These are phyloP conservation scores for Apophysomyces variabilis DNA, from an alignment of 371 early-diverging fungal genomes.

Conservation along the genomic window DNA sequence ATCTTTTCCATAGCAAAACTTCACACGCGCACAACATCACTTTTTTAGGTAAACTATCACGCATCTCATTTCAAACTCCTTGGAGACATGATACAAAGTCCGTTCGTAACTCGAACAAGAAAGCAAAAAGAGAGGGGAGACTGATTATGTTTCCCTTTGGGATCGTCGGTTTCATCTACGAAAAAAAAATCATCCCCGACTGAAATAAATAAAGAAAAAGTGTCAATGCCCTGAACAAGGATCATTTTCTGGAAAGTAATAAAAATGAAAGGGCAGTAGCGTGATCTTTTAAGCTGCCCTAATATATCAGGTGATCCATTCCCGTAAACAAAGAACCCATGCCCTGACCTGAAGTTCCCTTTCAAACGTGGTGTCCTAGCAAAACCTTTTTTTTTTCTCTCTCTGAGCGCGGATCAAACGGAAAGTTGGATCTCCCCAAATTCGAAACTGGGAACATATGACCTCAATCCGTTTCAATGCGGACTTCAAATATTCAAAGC, in stretches of 20 bases:
- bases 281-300: conserved; percentile 3
- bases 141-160: not conserved
- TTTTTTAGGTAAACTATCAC: conserved; percentile 9
- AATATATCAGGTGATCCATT: conserved; percentile 10
- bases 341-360: too few relatives aligned
- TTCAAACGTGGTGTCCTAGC: too few relatives aligned
- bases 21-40: conserved; percentile 9
- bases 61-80: conserved; percentile 7
- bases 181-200: conserved; percentile 9
- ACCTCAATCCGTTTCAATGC: not conserved
- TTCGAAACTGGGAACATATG: not conserved
- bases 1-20: not conserved
- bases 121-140: not conserved
- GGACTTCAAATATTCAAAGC: not conserved
- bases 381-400: not conserved
- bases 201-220: conserved; percentile 1
- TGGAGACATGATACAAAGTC: not conserved
- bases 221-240: conserved; percentile 6
- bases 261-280: not conserved
- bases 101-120: conserved; percentile 2
- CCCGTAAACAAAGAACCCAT: not conserved
- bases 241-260: not conserved
- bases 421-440: conserved; percentile 5
- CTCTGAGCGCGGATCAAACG: conserved; percentile 6
- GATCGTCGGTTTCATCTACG: not conserved